These are phyloP conservation scores for Chrysosphaeria jannelii DNA, from an alignment of 2,329 filamentous ascomycete species.

Conservation along the genomic window DNA sequence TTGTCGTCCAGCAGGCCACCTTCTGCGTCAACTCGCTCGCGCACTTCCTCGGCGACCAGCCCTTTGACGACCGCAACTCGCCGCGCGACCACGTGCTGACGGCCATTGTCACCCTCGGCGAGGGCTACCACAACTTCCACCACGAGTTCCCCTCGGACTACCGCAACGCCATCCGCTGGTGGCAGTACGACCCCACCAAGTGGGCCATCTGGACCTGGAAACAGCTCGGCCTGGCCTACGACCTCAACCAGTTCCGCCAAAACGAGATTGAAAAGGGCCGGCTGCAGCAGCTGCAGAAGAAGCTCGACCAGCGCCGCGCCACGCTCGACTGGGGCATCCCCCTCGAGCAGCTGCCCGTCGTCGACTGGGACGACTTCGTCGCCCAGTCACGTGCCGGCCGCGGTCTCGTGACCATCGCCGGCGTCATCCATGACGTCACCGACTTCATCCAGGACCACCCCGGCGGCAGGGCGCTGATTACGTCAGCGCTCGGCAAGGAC, in stretches of 20 bases:
- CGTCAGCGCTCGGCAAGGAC: conserved; percentile 57
- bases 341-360: conserved; percentile 57
- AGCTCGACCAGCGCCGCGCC: conserved; percentile 63
- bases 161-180: conserved; percentile 75
- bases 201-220: conserved; percentile 71
- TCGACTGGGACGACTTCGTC: conserved; percentile 68
- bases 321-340: conserved; percentile 66
- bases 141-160: conserved; percentile 86
- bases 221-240: conserved; percentile 54
- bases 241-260: conserved; percentile 69
- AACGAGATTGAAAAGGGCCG: conserved; percentile 87
- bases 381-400: conserved; percentile 49
- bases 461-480: conserved; percentile 71
- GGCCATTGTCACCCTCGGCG: conserved; percentile 56
- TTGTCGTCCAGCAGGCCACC: conserved; percentile 73
- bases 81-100: conserved; percentile 71
- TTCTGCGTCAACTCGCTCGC: conserved; percentile 83
- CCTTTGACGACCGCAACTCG: conserved; percentile 77
- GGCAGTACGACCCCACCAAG: conserved; percentile 78
- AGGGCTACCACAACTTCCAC: conserved; percentile 83
- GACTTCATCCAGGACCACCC: conserved; percentile 72
- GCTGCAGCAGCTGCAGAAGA: conserved; percentile 72
- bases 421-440: conserved; percentile 61
- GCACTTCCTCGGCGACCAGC: conserved; percentile 77
- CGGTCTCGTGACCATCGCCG: conserved; percentile 46